Conservation (phyloP, 2,329 filamentous ascomycete species). For the Fusarium anthophilum region DNA sequence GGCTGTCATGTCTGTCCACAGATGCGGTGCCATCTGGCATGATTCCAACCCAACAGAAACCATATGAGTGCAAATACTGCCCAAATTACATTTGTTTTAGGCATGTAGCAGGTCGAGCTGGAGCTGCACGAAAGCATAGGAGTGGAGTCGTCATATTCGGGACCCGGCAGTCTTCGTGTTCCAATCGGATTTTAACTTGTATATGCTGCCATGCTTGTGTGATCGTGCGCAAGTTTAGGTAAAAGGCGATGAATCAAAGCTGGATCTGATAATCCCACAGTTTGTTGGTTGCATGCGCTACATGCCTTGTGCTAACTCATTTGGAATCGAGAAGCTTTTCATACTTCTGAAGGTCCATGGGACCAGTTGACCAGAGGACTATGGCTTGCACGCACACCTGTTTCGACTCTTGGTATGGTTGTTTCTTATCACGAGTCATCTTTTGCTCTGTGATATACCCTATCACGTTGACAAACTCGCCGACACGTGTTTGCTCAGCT, state of each 20-base stretch:
- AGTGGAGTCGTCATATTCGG: constrained; percentile 38
- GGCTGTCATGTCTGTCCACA: constrained; percentile 51
- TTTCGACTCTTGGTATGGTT: constrained; percentile 16
- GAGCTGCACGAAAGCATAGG: constrained; percentile 31
- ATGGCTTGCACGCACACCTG: constrained; percentile 73
- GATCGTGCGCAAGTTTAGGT: constrained; percentile 1
- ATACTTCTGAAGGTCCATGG: constrained; percentile 76
- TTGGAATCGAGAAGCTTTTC: constrained; percentile 61
- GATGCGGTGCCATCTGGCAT: constrained; percentile 59
- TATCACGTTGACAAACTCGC: constrained; percentile 90
- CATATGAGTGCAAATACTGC: constrained; percentile 35
- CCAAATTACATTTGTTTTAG: constrained; percentile 32
- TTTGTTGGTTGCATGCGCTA: not conserved
- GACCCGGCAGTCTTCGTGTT: constrained; percentile 33
- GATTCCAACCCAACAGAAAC: constrained; percentile 38
- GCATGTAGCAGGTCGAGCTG: constrained; percentile 33
- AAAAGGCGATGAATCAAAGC: not conserved
- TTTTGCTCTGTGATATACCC: constrained; percentile 71
- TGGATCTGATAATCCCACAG: constrained; percentile 2
- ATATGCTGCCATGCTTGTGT: constrained; percentile 28
- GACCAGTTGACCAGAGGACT: constrained; percentile 79
- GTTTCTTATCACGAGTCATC: constrained; percentile 5
- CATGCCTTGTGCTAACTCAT: not conserved
- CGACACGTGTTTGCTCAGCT: constrained; percentile 71
- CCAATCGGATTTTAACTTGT: constrained; percentile 38